Evolutionary conservation across 2,329 filamentous ascomycete genomes (phyloP), one percentile per base, ranked within the genome.

Genomic region (Parafenestella ontariensis): DNA sequence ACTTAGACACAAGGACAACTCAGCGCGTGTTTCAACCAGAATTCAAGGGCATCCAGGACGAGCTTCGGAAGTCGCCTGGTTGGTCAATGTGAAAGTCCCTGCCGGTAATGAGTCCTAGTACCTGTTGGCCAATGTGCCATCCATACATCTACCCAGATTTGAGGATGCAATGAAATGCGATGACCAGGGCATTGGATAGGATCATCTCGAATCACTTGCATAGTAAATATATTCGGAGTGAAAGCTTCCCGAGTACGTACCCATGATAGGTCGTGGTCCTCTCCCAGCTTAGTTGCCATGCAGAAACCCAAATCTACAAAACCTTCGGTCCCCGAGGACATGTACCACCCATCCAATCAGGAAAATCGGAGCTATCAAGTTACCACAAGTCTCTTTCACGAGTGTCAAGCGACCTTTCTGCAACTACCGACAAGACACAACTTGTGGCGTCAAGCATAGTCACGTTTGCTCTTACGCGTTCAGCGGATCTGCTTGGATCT

Each of bases 261-360:
- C 34, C 13, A n/a, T 28, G 37, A 37, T 46, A 31, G 41, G 46
- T 42, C 26, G 20, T 44, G 40, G n/a, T 20, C n/a, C 44, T 55
- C 52, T 61, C 29, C 52, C 52, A 46, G 52, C 41, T 54, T 54
- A 61, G 48, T 51, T 54, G 49, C 49, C 28, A 3, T 49, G 39
- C 44, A 29, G 29, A 33, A 34, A 41, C 36, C 18, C 40, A 45
- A 40, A 24, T 37, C 44, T 49, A 42, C 46, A 49, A 49, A 45
- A 33, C 41, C 40, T 53, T 65, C 62, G 62, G 62, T 54, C 39
- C 37, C 62, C 62, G 62, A 65, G 56, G 58, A 47, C 20, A 29
- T 8, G 21, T 37, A 18, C 15, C n/a, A 11, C 31, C 26, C 43
- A 20, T 37, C 20, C 6, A 36, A 34, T 21, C 44, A 34, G 23